A percentile compares a stretch with the other conserved stretches of the same genome.
These are phyloP conservation scores for Arabidopsis thaliana DNA, from an alignment of 345 rosid genomes.

Conservation along the genomic window TAIR10.1 NC_003071.7:13466001-13466500, in stretches of 20 bases:
- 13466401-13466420: slow-evolving; percentile 13
- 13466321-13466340: slow-evolving; percentile 22
- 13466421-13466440: slow-evolving; percentile 19
- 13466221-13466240: slow-evolving; percentile 79
- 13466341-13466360: slow-evolving; percentile 1
- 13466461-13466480: slow-evolving; percentile 77
- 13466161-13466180: slow-evolving; percentile 88
- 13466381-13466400: not conserved
- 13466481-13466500: slow-evolving; percentile 94
- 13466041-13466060: slow-evolving; percentile 19
- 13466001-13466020: not conserved
- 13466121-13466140: slow-evolving; percentile 28
- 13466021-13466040: slow-evolving; percentile 4
- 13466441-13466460: slow-evolving; percentile 90
- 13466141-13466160: slow-evolving; percentile 96
- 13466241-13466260: slow-evolving; percentile 84
- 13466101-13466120: slow-evolving; percentile 8
- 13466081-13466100: slow-evolving; percentile 14
- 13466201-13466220: slow-evolving; percentile 78
- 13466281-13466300: slow-evolving; percentile 99
- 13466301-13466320: slow-evolving; percentile 77
- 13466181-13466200: slow-evolving; percentile 90
- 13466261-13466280: slow-evolving; percentile 91
- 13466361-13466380: not conserved
- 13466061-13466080: slow-evolving; percentile 17